Conservation (phyloP, 2,329 filamentous ascomycete species). For the Kalaharituber pfeilii region DNA sequence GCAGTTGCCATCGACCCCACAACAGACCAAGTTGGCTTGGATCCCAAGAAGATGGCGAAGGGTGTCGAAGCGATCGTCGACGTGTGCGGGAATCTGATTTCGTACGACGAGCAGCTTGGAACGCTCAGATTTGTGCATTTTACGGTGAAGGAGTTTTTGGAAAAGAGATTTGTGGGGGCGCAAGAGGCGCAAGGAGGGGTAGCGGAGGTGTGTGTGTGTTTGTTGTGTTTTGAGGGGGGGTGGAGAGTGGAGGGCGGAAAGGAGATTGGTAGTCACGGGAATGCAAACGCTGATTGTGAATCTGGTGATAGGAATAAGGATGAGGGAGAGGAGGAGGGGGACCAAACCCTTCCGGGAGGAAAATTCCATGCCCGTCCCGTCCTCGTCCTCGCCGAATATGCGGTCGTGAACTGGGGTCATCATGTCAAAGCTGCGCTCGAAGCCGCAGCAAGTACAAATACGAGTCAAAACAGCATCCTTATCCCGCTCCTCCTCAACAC, state of each 20-base stretch:
- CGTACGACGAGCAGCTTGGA: conserved; percentile 10
- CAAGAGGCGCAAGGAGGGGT: neutral
- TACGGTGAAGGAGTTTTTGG: conserved; percentile 17
- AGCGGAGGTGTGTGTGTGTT: neutral
- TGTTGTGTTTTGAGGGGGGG: neutral
- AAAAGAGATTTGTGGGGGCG: neutral
- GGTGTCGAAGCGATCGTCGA: neutral
- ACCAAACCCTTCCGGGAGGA: neutral
- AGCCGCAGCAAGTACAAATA: neutral
- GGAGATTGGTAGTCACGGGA: neutral
- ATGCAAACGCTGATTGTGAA: neutral
- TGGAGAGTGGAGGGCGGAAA: neutral
- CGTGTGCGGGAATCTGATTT: conserved; percentile 4
- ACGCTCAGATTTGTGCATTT: conserved; percentile 19
- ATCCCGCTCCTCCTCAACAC: neutral
- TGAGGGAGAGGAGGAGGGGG: neutral
- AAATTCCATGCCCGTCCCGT: neutral
- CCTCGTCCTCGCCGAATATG: neutral
- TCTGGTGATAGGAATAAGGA: neutral
- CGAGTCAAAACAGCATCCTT: neutral
- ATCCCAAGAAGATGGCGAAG: neutral
- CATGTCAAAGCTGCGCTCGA: neutral
- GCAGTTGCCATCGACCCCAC: neutral
- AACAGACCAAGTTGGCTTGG: neutral
- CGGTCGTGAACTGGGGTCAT: neutral